Evolutionary conservation across 2,329 filamentous ascomycete genomes (phyloP).

Genomic region (Xylaria sp.): DNA sequence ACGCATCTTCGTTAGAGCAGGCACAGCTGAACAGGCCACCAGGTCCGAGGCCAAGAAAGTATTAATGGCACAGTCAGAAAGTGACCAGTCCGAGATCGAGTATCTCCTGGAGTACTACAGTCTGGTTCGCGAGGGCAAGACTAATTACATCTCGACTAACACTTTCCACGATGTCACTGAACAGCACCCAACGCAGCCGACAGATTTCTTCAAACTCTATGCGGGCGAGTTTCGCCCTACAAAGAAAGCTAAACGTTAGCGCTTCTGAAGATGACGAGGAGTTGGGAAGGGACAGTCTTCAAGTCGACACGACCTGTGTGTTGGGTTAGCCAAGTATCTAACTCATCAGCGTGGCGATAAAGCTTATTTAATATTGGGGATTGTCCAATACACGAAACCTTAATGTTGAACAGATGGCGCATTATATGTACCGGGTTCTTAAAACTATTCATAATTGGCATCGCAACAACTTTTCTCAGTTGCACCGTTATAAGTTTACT

Average conservation of each 20-base stretch:
- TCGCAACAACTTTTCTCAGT: too few species aligned
- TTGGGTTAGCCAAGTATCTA: too few species aligned
- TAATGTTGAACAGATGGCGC: too few species aligned
- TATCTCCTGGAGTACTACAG: conserved; percentile 65
- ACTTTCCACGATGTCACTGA: conserved; percentile 63
- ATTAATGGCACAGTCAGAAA: conserved; percentile 52
- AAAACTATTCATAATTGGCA: too few species aligned
- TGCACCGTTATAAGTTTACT: too few species aligned
- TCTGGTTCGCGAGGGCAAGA: conserved; percentile 63
- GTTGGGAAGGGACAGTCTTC: too few species aligned
- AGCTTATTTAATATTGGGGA: too few species aligned
- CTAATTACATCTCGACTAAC: conserved; percentile 63
- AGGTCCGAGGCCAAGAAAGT: conserved; percentile 49
- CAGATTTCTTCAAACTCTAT: conserved; percentile 62
- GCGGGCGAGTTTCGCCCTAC: conserved; percentile 53
- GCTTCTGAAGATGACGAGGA: too few species aligned
- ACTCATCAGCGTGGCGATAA: too few species aligned
- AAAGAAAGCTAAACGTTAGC: conserved; percentile 44
- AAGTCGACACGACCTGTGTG: too few species aligned
- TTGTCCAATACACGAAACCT: too few species aligned
- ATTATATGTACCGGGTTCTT: too few species aligned
- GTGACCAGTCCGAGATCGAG: conserved; percentile 55
- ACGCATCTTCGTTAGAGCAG: not conserved
- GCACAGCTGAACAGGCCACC: not conserved
- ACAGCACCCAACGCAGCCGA: conserved; percentile 57